Evolutionary conservation across 2,329 filamentous ascomycete genomes (phyloP).

Genomic region (Clarireedia paspali): DNA sequence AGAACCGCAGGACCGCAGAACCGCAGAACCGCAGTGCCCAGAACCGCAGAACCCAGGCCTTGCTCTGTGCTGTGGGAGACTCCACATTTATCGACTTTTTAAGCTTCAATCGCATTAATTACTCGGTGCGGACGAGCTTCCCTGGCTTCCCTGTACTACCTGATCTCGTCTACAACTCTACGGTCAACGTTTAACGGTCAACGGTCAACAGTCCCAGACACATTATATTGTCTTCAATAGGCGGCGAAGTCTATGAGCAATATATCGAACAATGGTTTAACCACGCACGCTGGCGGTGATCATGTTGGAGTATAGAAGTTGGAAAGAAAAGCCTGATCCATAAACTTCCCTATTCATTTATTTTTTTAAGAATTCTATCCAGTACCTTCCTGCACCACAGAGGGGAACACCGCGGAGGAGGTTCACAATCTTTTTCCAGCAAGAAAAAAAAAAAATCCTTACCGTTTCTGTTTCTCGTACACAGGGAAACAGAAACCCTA

Average conservation of each 20-base stretch:
- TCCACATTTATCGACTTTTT: not conserved
- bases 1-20: too few relatives aligned
- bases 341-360: not conserved
- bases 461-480: too few relatives aligned
- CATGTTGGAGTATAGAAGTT: slow-evolving; percentile 11
- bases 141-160: too few relatives aligned
- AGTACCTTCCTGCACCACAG: not conserved
- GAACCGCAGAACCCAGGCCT: too few relatives aligned
- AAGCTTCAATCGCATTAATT: too few relatives aligned
- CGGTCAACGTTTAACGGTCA: too few relatives aligned
- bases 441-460: too few relatives aligned
- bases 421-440: not conserved
- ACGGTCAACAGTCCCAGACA: too few relatives aligned
- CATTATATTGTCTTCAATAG: not conserved
- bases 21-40: too few relatives aligned
- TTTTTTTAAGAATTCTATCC: not conserved
- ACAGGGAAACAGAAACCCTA: not conserved
- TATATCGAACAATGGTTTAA: slow-evolving; percentile 3
- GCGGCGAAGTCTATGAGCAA: not conserved
- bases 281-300: not conserved
- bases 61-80: not conserved
- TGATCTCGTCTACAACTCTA: too few relatives aligned
- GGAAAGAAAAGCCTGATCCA: slow-evolving; percentile 11
- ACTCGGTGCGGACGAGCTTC: too few relatives aligned
- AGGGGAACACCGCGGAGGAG: not conserved